Conservation (phyloP, 192 early-diverging fungal species). For the Coemansia sp. region DNA sequence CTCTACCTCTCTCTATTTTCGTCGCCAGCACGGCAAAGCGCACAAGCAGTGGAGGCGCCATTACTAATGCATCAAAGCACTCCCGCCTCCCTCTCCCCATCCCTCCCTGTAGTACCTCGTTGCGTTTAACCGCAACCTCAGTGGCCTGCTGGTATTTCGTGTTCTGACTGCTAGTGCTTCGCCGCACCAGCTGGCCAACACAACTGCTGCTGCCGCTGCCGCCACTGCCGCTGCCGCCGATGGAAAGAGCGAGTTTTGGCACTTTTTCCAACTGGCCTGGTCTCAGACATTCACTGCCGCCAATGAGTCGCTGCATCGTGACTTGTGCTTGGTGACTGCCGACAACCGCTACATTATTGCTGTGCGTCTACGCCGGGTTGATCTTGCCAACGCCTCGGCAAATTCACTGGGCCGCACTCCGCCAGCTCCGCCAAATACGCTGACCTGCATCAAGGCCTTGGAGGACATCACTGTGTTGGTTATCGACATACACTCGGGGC, state of each 20-base stretch:
- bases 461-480: conserved; percentile 45
- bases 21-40: too few species aligned
- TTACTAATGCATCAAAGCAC: background rate
- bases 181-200: conserved; percentile 12
- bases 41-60: too few species aligned
- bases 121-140: conserved; percentile 37
- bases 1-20: too few species aligned
- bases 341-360: conserved; percentile 30
- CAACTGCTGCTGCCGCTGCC: too few species aligned
- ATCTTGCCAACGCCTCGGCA: background rate
- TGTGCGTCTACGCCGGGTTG: conserved; percentile 19
- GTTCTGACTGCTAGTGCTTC: conserved; percentile 27
- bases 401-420: too few species aligned
- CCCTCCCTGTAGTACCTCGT: conserved; percentile 32
- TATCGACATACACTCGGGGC: conserved; percentile 19
- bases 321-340: conserved; percentile 37
- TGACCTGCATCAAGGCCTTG: conserved; percentile 29
- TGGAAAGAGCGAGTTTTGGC: conserved; percentile 39
- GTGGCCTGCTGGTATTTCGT: conserved; percentile 31
- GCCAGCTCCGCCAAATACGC: conserved; percentile 11
- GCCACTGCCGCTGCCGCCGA: conserved; percentile 5
- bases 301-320: conserved; percentile 44
- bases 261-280: conserved; percentile 43
- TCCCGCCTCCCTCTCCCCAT: background rate
- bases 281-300: conserved; percentile 22